Percentiles rank a stretch among this genome's conserved stretches.
phyloP scores from a whole-genome alignment of 768 basidiomycete genomes.

The Coprinopsis cinerea region DNA sequence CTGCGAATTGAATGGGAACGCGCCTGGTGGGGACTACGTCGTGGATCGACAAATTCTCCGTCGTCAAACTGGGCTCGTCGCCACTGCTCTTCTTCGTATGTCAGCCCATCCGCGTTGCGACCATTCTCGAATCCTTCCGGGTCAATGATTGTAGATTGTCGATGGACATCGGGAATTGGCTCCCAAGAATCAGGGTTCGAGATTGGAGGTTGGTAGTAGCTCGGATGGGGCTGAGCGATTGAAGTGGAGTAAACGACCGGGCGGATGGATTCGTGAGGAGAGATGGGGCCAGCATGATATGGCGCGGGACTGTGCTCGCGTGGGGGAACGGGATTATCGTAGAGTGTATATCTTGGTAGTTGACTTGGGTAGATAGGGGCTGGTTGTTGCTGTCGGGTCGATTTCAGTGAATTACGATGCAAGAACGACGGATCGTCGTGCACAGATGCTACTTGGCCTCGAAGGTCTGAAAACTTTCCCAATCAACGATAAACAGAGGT shows the following conservation, averaged over 20 bases:
- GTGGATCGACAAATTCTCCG: neutral
- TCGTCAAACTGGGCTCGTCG: neutral
- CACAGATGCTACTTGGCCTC: neutral
- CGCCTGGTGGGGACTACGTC: neutral
- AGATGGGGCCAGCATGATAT: neutral
- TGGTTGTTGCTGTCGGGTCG: neutral
- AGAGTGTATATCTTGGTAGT: slow-evolving; percentile 2
- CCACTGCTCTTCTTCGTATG: neutral
- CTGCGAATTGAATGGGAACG: neutral
- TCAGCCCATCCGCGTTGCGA: neutral
- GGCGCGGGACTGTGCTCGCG: neutral
- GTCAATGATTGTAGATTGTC: slow-evolving; percentile 7
- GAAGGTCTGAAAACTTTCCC: neutral
- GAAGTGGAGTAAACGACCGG: neutral
- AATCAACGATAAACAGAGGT: neutral
- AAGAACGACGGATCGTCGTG: neutral
- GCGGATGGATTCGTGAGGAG: neutral
- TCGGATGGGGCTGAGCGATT: neutral
- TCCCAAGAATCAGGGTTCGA: slow-evolving; percentile 2
- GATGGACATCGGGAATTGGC: slow-evolving; percentile 9
- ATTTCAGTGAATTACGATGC: neutral
- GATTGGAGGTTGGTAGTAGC: neutral
- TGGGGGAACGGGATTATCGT: neutral
- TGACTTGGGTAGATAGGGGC: slow-evolving; percentile 3
- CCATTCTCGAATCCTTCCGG: neutral